Percentiles rank a stretch among this genome's conserved stretches.
Evolutionary conservation across 805 yeast species (phyloP).

Genomic region (Hanseniaspora meyeri): DNA sequence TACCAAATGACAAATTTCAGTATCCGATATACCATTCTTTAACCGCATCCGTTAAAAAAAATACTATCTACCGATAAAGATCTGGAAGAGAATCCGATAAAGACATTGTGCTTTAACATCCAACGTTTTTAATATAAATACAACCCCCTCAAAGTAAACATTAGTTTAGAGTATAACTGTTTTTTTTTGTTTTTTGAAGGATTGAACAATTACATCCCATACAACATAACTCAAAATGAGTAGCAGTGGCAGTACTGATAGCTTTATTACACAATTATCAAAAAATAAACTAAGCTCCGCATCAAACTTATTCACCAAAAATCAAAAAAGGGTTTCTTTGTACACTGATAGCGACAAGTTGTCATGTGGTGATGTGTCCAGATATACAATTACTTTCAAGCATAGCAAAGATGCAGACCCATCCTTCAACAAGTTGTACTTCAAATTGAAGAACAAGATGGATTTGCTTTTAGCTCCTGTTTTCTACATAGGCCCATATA

Average conservation of each 20-base stretch:
- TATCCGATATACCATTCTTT: too few species aligned
- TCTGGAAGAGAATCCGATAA: too few species aligned
- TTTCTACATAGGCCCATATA: constrained; percentile 78
- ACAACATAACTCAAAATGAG: neutral
- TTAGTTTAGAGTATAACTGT: too few species aligned
- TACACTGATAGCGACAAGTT: constrained; percentile 1
- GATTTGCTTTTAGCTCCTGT: constrained; percentile 67
- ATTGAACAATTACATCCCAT: neutral
- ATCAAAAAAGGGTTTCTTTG: neutral
- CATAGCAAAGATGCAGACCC: neutral
- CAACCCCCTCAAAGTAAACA: too few species aligned
- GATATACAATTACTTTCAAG: constrained; percentile 6
- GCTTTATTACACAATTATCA: neutral
- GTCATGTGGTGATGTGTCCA: constrained; percentile 9
- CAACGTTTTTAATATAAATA: too few species aligned
- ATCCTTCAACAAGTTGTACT: neutral
- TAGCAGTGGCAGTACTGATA: neutral
- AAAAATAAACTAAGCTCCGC: neutral
- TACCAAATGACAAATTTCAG: too few species aligned
- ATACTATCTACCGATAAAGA: too few species aligned
- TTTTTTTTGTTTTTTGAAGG: too few species aligned
- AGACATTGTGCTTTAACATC: too few species aligned
- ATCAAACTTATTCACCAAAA: neutral
- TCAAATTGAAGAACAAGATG: constrained; percentile 54
- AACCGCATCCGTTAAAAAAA: too few species aligned